Conservation (phyloP, 1,284 basidiomycete species). For the Ganoderma meredithae region DNA sequence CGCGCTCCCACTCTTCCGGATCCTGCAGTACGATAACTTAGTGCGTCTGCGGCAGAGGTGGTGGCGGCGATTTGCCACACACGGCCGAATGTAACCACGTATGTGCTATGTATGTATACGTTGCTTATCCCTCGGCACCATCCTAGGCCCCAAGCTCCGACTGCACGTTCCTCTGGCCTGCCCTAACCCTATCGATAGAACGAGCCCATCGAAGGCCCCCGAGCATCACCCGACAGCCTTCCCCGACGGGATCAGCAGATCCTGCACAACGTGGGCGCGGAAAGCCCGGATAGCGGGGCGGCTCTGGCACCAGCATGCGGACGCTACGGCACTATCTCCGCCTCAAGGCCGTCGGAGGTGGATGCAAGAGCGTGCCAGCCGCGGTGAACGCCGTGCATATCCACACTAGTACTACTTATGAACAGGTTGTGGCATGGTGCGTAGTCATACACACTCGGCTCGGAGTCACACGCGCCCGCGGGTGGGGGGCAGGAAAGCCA, state of each 20-base stretch:
- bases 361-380: background rate
- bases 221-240: slow-evolving; percentile 13
- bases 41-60: background rate
- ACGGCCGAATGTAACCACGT: background rate
- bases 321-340: slow-evolving; percentile 24
- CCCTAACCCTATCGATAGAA: slow-evolving; percentile 22
- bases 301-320: slow-evolving; percentile 12
- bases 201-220: slow-evolving; percentile 9
- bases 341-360: slow-evolving; percentile 23
- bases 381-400: slow-evolving; percentile 2
- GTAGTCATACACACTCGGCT: too few species aligned
- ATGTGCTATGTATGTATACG: background rate
- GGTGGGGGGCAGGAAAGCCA: background rate
- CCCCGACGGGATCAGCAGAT: slow-evolving; percentile 2
- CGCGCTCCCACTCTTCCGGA: background rate
- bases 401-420: too few species aligned
- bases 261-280: background rate
- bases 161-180: background rate
- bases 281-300: background rate
- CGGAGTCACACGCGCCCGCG: slow-evolving; percentile 3
- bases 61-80: slow-evolving; percentile 1
- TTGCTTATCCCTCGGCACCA: background rate
- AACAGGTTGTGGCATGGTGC: background rate
- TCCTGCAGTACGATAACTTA: too few species aligned
- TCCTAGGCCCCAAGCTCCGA: too few species aligned